Evolutionary conservation across 2,329 filamentous ascomycete genomes (phyloP).

Genomic region (Aspergillus floridensis): DNA sequence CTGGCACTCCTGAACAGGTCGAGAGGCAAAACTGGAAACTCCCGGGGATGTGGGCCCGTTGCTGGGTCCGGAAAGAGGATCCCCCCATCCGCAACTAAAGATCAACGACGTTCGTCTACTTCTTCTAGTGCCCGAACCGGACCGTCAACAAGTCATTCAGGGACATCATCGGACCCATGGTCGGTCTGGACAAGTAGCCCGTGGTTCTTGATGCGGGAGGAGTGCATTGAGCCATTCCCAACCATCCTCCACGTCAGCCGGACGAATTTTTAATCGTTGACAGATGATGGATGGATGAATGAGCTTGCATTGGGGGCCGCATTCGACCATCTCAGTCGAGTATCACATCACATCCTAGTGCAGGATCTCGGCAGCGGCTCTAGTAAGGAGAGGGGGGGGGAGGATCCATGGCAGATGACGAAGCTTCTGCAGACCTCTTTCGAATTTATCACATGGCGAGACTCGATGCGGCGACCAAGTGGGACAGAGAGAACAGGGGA

Average conservation of each 20-base stretch:
- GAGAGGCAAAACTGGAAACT: conserved; percentile 13
- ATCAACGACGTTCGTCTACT: not conserved
- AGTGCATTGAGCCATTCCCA: not conserved
- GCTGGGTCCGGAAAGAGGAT: conserved; percentile 5
- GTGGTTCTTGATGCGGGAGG: conserved; percentile 1
- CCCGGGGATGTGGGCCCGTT: conserved; percentile 12
- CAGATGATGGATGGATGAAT: not conserved
- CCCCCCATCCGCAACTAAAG: conserved; percentile 6
- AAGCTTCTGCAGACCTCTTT: conserved; percentile 6
- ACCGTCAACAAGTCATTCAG: conserved; percentile 8
- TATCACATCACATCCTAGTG: not conserved
- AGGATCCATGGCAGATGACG: conserved; percentile 10
- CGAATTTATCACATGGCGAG: conserved; percentile 11
- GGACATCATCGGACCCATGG: conserved; percentile 6
- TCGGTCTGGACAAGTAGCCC: conserved; percentile 8
- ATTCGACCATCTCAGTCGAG: not conserved
- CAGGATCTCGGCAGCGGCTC: not conserved
- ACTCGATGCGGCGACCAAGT: not conserved
- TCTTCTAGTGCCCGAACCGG: conserved; percentile 17
- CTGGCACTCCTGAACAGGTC: not conserved
- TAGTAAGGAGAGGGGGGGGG: conserved; percentile 1
- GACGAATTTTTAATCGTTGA: conserved; percentile 11
- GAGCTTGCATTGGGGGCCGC: not conserved
- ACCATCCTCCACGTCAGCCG: not conserved
- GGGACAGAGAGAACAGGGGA: not conserved